Percentiles rank a stretch among this genome's conserved stretches.
Evolutionary conservation across 768 basidiomycete species (phyloP).

Genomic region (Psilocybe azurescens): DNA sequence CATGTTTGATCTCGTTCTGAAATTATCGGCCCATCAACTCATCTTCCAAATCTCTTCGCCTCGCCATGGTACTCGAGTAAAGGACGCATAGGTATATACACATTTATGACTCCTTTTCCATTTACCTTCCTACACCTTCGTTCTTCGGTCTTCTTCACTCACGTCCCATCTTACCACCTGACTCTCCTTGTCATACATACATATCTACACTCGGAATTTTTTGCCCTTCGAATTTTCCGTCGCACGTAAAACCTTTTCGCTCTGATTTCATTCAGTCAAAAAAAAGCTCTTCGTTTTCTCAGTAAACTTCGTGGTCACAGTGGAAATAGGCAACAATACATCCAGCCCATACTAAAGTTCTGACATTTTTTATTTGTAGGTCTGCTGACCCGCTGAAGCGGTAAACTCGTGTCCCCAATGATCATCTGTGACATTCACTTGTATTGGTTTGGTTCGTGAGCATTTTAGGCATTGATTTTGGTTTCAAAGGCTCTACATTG

Average conservation of each 20-base stretch:
- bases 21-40: not conserved
- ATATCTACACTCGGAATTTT: not conserved
- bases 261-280: not conserved
- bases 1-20: conserved; percentile 1
- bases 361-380: not conserved
- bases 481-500: conserved; percentile 10
- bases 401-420: not conserved
- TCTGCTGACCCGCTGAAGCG: not conserved
- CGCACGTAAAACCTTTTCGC: not conserved
- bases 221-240: not conserved
- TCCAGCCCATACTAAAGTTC: not conserved
- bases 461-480: not conserved
- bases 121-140: not conserved
- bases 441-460: conserved; percentile 7
- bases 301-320: not conserved
- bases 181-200: not conserved
- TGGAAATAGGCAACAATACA: not conserved
- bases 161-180: not conserved
- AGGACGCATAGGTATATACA: not conserved
- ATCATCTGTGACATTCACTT: not conserved
- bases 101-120: too few relatives aligned
- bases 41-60: not conserved
- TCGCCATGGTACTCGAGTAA: too few relatives aligned
- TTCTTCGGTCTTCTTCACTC: not conserved
- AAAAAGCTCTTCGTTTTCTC: not conserved